Percentiles rank a stretch among this genome's conserved stretches.
Conservation (phyloP, 164 flowering plant species). For the Liquidambar formosana region DNA sequence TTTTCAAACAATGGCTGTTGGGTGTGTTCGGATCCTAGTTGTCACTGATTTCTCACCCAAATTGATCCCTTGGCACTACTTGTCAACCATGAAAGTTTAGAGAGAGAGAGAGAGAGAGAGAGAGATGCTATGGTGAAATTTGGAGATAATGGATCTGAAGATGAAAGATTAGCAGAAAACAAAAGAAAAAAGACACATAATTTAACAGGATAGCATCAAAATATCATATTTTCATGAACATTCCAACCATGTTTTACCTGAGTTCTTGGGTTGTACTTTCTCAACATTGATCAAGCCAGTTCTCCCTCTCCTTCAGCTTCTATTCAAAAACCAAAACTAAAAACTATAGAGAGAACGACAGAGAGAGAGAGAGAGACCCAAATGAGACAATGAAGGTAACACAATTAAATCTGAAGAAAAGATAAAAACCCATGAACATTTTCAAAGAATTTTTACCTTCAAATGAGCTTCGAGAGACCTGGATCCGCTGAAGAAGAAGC, state of each 20-base stretch:
- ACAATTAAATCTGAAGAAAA: neutral
- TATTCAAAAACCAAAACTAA: neutral
- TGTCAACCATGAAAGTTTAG: neutral
- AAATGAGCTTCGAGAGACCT: slow-evolving; percentile 14
- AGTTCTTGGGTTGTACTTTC: slow-evolving; percentile 7
- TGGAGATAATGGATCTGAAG: neutral
- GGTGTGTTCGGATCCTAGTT: neutral
- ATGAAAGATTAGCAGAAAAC: neutral
- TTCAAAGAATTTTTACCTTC: slow-evolving; percentile 7
- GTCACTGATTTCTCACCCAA: neutral
- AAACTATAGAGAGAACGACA: neutral
- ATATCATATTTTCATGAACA: neutral
- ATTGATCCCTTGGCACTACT: neutral
- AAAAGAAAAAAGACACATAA: neutral
- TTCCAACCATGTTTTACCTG: slow-evolving; percentile 3
- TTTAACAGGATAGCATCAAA: neutral
- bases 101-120: neutral
- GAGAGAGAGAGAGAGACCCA: slow-evolving; percentile 13
- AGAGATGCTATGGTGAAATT: neutral
- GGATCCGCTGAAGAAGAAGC: slow-evolving; percentile 20
- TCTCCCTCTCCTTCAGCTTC: slow-evolving; percentile 3
- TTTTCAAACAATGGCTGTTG: slow-evolving; percentile 17
- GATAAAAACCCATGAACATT: slow-evolving; percentile 8
- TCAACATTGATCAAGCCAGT: slow-evolving; percentile 9
- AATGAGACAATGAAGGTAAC: neutral